Evolutionary conservation across 1,284 basidiomycete genomes (phyloP).

Genomic region (Irpex rosettiformis): DNA sequence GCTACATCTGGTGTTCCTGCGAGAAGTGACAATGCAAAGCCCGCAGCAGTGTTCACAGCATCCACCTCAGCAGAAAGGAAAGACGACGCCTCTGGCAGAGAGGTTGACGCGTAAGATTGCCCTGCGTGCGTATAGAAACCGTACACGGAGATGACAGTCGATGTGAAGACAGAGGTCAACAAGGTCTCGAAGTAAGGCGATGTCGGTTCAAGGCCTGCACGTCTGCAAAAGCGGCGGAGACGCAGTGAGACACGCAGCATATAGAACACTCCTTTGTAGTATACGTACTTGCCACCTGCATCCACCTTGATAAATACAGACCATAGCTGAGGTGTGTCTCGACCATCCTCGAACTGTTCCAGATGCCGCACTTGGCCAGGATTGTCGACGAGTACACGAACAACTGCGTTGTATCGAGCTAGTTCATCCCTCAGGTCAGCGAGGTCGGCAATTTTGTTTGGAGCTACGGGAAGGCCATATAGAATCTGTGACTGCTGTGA

Average conservation of each 20-base stretch:
- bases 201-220: slow-evolving; percentile 70
- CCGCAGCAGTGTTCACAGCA: slow-evolving; percentile 66
- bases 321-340: slow-evolving; percentile 50
- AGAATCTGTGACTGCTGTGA: slow-evolving; percentile 51
- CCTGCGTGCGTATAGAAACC: slow-evolving; percentile 86
- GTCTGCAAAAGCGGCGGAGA: slow-evolving; percentile 45
- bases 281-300: slow-evolving; percentile 68
- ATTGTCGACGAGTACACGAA: slow-evolving; percentile 77
- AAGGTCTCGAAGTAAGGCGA: slow-evolving; percentile 56
- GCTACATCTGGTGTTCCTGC: slow-evolving; percentile 29
- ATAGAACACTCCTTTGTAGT: no score
- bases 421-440: slow-evolving; percentile 56
- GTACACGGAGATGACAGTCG: slow-evolving; percentile 58
- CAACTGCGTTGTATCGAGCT: slow-evolving; percentile 44
- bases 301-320: slow-evolving; percentile 82
- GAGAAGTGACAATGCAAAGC: slow-evolving; percentile 50
- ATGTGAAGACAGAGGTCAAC: slow-evolving; percentile 47
- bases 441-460: slow-evolving; percentile 74
- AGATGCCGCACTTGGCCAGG: slow-evolving; percentile 67
- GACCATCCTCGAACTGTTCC: slow-evolving; percentile 49
- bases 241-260: no score
- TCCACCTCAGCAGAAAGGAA: slow-evolving; percentile 74
- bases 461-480: slow-evolving; percentile 70
- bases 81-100: slow-evolving; percentile 55
- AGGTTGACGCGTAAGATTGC: slow-evolving; percentile 72